phyloP scores from a whole-genome alignment of 1,139 yeast species.

The Magnusiomyces ingens region DNA sequence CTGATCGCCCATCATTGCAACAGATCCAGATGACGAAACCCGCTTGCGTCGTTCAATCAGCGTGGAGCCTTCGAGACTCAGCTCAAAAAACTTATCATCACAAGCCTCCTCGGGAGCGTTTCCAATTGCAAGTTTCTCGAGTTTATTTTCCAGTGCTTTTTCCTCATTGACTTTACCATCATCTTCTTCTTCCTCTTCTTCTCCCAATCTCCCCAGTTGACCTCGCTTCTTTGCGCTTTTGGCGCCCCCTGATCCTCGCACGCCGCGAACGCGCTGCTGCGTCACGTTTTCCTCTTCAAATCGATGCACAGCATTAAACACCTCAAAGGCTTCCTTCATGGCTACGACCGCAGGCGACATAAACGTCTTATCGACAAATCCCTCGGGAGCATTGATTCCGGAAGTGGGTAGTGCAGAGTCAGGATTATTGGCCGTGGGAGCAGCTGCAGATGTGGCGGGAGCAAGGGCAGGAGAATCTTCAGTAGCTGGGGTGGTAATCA shows the following conservation, averaged over 20 bases:
- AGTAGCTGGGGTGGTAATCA: neutral
- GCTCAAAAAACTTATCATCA: conserved; percentile 13
- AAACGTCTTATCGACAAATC: conserved; percentile 22
- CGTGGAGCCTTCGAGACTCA: conserved; percentile 14
- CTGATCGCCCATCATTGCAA: neutral
- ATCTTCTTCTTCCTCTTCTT: conserved; percentile 13
- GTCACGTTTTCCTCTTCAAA: conserved; percentile 76
- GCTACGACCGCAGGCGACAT: conserved; percentile 91
- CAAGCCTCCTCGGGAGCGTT: neutral
- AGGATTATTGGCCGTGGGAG: neutral
- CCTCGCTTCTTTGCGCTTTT: conserved; percentile 1
- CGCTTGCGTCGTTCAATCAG: conserved; percentile 15
- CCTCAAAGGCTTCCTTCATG: conserved; percentile 90
- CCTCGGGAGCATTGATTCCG: neutral
- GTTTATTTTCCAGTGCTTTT: conserved; percentile 1
- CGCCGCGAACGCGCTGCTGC: neutral
- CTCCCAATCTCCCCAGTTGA: conserved; percentile 8
- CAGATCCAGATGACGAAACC: conserved; percentile 4
- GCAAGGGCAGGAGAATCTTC: neutral
- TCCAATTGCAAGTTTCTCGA: neutral
- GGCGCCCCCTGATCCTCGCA: neutral
- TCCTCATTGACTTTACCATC: conserved; percentile 11
- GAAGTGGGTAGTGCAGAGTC: neutral
- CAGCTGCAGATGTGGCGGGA: neutral
- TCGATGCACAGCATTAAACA: conserved; percentile 89